Conservation (phyloP, 2,329 filamentous ascomycete species). For the Exophiala oligosperma region DNA sequence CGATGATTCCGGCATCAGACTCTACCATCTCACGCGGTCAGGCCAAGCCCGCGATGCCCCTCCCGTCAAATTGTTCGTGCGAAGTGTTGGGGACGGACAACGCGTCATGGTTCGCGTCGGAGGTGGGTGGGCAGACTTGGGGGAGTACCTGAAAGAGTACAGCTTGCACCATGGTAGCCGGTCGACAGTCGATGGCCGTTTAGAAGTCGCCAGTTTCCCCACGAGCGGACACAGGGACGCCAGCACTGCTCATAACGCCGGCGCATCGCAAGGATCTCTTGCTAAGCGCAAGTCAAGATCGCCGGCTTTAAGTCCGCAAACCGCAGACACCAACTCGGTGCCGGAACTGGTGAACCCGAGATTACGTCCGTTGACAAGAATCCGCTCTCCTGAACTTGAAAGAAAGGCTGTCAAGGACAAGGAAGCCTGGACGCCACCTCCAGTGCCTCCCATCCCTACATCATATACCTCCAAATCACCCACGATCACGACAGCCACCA, state of each 20-base stretch:
- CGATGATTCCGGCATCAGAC: conserved; percentile 74
- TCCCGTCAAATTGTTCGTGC: conserved; percentile 92
- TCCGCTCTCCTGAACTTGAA: conserved; percentile 12
- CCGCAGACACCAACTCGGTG: not conserved
- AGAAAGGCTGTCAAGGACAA: conserved; percentile 1
- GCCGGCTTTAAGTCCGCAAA: conserved; percentile 16
- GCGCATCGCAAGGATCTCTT: not conserved
- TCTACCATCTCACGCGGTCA: conserved; percentile 86
- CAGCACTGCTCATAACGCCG: not conserved
- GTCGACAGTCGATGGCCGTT: conserved; percentile 54
- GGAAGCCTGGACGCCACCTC: conserved; percentile 19
- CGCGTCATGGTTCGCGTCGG: conserved; percentile 97
- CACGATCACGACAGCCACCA: conserved; percentile 9
- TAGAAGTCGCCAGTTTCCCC: conserved; percentile 56
- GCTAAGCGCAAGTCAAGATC: conserved; percentile 1
- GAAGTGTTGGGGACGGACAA: conserved; percentile 88
- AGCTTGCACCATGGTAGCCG: conserved; percentile 80
- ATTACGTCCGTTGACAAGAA: conserved; percentile 1
- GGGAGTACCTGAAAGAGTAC: conserved; percentile 92
- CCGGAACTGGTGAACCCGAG: conserved; percentile 12
- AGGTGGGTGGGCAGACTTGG: conserved; percentile 96
- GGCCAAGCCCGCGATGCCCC: conserved; percentile 56
- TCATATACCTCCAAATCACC: conserved; percentile 16
- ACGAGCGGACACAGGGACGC: conserved; percentile 26
- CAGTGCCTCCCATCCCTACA: conserved; percentile 25